Evolutionary conservation across 192 early-diverging fungal genomes (phyloP).

Genomic region (Spizellomyces sp.): DNA sequence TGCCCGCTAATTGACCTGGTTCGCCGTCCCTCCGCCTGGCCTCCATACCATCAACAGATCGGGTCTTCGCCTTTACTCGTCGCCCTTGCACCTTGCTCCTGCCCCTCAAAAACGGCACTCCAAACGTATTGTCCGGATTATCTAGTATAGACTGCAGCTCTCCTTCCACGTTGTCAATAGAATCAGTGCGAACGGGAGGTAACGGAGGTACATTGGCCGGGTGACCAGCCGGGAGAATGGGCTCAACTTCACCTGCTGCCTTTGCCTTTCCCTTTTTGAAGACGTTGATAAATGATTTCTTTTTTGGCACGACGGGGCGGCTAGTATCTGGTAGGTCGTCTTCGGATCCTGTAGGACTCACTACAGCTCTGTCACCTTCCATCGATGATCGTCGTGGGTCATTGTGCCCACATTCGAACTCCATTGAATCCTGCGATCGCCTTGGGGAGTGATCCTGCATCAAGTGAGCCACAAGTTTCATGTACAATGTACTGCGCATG

Average conservation of each 20-base stretch:
- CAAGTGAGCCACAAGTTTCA: constrained; percentile 3
- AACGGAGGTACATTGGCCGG: not conserved
- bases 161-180: constrained; percentile 25
- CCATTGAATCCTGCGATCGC: too few relatives aligned
- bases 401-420: too few relatives aligned
- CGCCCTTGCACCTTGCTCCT: too few relatives aligned
- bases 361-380: too few relatives aligned
- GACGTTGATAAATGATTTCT: constrained; percentile 6
- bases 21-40: too few relatives aligned
- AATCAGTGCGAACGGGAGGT: constrained; percentile 12
- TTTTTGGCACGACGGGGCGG: constrained; percentile 7
- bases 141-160: constrained; percentile 25
- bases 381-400: too few relatives aligned
- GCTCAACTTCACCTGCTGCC: too few relatives aligned
- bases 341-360: too few relatives aligned
- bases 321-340: too few relatives aligned
- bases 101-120: not conserved
- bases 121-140: constrained; percentile 20
- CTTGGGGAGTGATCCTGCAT: not conserved
- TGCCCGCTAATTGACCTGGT: too few relatives aligned
- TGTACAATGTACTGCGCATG: constrained; percentile 28
- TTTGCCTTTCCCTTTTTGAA: constrained; percentile 13
- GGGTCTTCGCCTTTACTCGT: too few relatives aligned
- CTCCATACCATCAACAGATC: too few relatives aligned
- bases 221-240: not conserved